Evolutionary conservation across 768 basidiomycete species (phyloP).

Genomic region (Mycena belliarum): DNA sequence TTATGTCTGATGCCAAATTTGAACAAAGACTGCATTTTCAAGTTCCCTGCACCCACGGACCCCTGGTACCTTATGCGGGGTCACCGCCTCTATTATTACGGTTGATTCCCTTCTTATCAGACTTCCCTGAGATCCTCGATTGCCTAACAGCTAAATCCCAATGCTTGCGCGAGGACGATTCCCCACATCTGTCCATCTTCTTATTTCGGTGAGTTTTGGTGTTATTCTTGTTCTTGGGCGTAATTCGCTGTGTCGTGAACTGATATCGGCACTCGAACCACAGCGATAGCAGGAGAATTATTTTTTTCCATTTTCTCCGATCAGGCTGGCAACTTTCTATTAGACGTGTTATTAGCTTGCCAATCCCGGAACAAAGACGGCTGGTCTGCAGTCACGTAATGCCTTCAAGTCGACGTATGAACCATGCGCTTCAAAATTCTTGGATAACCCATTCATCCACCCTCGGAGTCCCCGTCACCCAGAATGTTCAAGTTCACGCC

Average conservation of each 20-base stretch:
- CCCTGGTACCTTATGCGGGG: too few relatives aligned
- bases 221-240: neutral
- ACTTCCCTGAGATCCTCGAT: neutral
- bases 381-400: too few relatives aligned
- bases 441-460: neutral
- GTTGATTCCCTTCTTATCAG: slow-evolving; percentile 3
- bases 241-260: neutral
- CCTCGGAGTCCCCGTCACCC: neutral
- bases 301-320: too few relatives aligned
- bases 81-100: neutral
- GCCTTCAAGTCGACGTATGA: too few relatives aligned
- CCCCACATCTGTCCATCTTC: slow-evolving; percentile 11
- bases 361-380: slow-evolving; percentile 6
- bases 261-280: neutral
- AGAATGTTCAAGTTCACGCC: too few relatives aligned
- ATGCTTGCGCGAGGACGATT: neutral
- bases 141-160: slow-evolving; percentile 6
- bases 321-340: neutral
- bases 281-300: neutral
- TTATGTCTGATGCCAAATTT: too few relatives aligned
- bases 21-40: too few relatives aligned
- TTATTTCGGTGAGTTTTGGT: slow-evolving; percentile 7
- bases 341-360: neutral
- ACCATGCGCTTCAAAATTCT: neutral
- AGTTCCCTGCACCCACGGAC: too few relatives aligned